These are phyloP conservation scores for Cyberlindnera nakhonratchasimensis DNA, from an alignment of 805 yeast species.

Conservation along the genomic window DNA sequence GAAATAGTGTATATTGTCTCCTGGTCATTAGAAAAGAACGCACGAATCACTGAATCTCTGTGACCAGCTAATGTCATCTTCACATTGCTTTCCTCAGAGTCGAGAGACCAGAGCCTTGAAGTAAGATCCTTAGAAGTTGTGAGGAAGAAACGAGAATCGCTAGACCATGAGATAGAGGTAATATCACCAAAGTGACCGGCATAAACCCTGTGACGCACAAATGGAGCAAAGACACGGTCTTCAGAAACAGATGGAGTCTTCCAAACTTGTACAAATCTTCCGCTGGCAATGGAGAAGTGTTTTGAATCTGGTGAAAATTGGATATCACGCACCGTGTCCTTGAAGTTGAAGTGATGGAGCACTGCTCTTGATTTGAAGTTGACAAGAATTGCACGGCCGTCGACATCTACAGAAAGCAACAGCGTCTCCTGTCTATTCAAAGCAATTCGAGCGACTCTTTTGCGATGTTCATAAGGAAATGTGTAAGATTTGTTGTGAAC, in stretches of 20 bases:
- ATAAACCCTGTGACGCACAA: conserved; percentile 82
- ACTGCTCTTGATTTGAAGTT: conserved; percentile 82
- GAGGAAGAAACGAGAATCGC: conserved; percentile 82
- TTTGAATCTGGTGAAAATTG: conserved; percentile 87
- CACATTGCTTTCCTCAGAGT: conserved; percentile 66
- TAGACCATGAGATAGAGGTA: conserved; percentile 79
- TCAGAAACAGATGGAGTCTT: conserved; percentile 76
- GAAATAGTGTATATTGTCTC: conserved; percentile 88
- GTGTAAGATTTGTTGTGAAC: conserved; percentile 83
- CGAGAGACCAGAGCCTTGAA: conserved; percentile 75
- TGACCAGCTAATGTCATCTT: conserved; percentile 91
- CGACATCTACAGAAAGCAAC: conserved; percentile 78
- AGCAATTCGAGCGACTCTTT: conserved; percentile 74
- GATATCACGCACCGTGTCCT: conserved; percentile 67
- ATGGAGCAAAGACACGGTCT: conserved; percentile 94
- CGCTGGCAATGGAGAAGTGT: conserved; percentile 80
- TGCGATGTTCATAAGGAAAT: conserved; percentile 88
- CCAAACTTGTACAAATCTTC: conserved; percentile 88
- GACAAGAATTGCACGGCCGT: conserved; percentile 90
- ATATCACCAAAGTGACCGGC: conserved; percentile 92
- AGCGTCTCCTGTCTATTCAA: conserved; percentile 79
- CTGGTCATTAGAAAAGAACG: conserved; percentile 84
- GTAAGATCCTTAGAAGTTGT: conserved; percentile 90
- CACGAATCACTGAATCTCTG: conserved; percentile 80
- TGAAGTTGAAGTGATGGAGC: conserved; percentile 90